Evolutionary conservation across 139 green algal species (phyloP).

Genomic region (Trebouxia sp.): DNA sequence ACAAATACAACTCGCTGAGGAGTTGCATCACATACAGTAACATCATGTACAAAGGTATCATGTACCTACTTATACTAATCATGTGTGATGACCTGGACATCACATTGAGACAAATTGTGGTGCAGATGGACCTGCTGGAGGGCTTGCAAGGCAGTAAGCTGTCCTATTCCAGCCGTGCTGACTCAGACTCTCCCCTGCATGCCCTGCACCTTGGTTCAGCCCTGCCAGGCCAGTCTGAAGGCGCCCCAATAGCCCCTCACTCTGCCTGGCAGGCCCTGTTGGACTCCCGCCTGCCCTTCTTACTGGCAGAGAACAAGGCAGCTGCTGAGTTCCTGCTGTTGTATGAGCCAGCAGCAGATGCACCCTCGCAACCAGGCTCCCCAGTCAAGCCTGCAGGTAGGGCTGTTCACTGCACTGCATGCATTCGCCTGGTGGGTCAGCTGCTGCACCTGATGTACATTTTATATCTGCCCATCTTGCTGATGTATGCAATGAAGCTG

Average conservation of each 20-base stretch:
- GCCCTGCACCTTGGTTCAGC: neutral
- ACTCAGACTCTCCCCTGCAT: conserved; percentile 6
- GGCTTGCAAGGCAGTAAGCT: conserved; percentile 5
- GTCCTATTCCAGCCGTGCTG: neutral
- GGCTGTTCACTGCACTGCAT: no score
- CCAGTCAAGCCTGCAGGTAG: neutral
- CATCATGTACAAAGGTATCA: neutral
- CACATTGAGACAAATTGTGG: neutral
- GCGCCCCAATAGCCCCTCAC: neutral
- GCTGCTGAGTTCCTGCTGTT: conserved; percentile 34
- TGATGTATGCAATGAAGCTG: no score
- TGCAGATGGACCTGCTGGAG: conserved; percentile 2
- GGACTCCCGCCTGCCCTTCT: conserved; percentile 23
- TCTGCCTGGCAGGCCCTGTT: neutral
- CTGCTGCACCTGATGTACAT: neutral
- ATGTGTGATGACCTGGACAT: neutral
- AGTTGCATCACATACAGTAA: neutral
- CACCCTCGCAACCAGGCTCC: neutral
- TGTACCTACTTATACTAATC: neutral
- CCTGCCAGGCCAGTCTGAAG: neutral
- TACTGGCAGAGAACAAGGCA: conserved; percentile 32
- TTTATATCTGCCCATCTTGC: neutral
- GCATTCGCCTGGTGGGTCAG: neutral
- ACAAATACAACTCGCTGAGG: neutral
- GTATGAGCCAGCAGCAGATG: neutral